Conservation (phyloP, 2,329 filamentous ascomycete genomes). For the Emmonsia crescens region DNA sequence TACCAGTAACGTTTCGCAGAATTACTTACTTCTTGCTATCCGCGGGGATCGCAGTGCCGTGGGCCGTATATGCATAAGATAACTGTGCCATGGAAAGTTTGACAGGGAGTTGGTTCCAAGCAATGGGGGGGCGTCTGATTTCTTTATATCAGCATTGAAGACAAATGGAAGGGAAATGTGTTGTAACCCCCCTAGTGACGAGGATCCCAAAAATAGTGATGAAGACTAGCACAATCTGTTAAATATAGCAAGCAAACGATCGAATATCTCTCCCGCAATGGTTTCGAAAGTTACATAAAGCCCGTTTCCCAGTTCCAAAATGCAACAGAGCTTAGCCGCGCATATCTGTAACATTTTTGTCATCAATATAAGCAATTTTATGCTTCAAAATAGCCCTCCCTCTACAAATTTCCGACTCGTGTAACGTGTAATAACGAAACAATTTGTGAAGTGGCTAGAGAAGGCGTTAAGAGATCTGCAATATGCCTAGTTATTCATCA, state of each 20-base stretch:
- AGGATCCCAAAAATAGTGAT: not conserved
- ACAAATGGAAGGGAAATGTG: not conserved
- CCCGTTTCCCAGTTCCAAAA: not conserved
- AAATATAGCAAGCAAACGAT: not conserved
- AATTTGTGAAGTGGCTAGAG: not conserved
- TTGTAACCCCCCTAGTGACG: not conserved
- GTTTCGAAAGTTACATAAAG: not conserved
- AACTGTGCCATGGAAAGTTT: not conserved
- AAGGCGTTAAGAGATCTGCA: not conserved
- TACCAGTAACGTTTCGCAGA: not conserved
- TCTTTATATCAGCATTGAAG: not conserved
- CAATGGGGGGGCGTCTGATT: not conserved
- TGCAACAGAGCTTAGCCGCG: not conserved
- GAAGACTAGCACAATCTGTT: not conserved
- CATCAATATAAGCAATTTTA: not conserved
- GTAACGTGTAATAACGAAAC: not conserved
- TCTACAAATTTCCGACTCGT: not conserved
- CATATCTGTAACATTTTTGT: not conserved
- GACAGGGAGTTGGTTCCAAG: not conserved
- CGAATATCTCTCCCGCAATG: not conserved
- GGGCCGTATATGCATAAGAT: not conserved
- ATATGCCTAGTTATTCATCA: not conserved
- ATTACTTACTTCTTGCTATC: not conserved
- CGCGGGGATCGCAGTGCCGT: not conserved
- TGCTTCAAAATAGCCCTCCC: no score